phyloP scores from a whole-genome alignment of 2,329 filamentous ascomycete genomes.

The Aspergillus glaucus region DNA sequence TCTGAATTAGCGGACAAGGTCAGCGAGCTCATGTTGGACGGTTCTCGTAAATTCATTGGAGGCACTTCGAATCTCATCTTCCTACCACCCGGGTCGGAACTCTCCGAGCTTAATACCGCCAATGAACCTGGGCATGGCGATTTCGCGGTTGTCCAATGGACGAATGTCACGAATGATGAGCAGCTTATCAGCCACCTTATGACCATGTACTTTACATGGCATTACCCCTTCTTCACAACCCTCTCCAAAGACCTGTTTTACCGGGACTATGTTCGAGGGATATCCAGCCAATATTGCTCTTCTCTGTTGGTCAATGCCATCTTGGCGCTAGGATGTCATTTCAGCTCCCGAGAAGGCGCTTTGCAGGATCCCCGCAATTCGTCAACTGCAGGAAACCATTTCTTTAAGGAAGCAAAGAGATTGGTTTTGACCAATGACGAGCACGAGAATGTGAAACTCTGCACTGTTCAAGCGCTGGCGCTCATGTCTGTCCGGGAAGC shows the following conservation, averaged over 20 bases:
- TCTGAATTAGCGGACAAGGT: constrained; percentile 84
- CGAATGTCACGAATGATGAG: constrained; percentile 71
- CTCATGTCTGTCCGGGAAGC: constrained; percentile 96
- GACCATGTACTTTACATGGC: constrained; percentile 98
- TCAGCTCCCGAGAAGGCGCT: constrained; percentile 69
- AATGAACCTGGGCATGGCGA: constrained; percentile 44
- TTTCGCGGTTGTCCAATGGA: constrained; percentile 79
- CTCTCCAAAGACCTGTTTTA: constrained; percentile 82
- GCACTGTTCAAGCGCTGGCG: constrained; percentile 87
- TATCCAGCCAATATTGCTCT: constrained; percentile 72
- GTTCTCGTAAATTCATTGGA: constrained; percentile 82
- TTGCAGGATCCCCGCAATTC: constrained; percentile 66
- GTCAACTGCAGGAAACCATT: constrained; percentile 87
- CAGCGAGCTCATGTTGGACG: constrained; percentile 82
- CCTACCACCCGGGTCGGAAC: constrained; percentile 50
- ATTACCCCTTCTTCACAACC: constrained; percentile 93
- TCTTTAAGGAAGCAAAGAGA: constrained; percentile 88
- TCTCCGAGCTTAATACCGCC: constrained; percentile 36
- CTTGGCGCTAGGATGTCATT: constrained; percentile 87
- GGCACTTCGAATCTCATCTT: constrained; percentile 93
- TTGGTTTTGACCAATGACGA: constrained; percentile 87
- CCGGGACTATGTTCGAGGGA: constrained; percentile 70
- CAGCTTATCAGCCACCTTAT: constrained; percentile 78
- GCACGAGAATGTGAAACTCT: constrained; percentile 79
- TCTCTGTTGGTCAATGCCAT: constrained; percentile 88